Percentiles rank a stretch among this genome's conserved stretches.
phyloP scores from a whole-genome alignment of 306 rosid genomes.

The Fragaria nilgerrensis region DNA sequence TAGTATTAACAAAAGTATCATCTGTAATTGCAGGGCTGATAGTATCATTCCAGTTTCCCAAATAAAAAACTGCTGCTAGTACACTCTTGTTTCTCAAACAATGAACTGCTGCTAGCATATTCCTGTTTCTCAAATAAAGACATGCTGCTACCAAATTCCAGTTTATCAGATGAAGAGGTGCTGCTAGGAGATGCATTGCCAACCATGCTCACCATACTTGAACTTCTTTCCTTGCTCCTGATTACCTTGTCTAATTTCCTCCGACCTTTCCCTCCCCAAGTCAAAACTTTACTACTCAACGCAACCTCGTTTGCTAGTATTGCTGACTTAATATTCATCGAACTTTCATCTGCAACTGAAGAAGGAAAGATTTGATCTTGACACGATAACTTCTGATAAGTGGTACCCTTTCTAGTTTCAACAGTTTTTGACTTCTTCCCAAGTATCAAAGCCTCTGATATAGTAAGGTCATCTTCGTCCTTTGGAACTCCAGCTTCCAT shows the following conservation, averaged over 20 bases:
- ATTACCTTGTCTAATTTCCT: not conserved
- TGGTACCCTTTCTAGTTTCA: not conserved
- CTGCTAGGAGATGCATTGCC: not conserved
- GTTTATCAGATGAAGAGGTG: not conserved
- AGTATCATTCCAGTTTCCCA: not conserved
- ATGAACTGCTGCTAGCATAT: not conserved
- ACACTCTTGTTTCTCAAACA: not conserved
- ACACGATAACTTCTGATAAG: not conserved
- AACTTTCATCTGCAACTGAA: not conserved
- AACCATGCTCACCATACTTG: not conserved
- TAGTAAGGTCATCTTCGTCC: constrained; percentile 12
- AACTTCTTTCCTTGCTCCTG: not conserved
- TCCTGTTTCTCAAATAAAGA: not conserved
- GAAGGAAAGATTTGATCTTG: not conserved
- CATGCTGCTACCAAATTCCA: not conserved
- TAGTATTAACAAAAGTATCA: not conserved
- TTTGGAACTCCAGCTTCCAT: not conserved
- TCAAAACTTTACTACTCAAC: not conserved
- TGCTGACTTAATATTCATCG: not conserved
- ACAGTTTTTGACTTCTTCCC: not conserved
- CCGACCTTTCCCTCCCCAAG: not conserved
- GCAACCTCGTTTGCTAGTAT: not conserved
- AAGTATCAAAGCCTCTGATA: not conserved
- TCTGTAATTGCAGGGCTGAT: not conserved
- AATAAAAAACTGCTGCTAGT: not conserved